Conservation (phyloP, 495 filamentous ascomycete species). For the Cairneyella variabilis region DNA sequence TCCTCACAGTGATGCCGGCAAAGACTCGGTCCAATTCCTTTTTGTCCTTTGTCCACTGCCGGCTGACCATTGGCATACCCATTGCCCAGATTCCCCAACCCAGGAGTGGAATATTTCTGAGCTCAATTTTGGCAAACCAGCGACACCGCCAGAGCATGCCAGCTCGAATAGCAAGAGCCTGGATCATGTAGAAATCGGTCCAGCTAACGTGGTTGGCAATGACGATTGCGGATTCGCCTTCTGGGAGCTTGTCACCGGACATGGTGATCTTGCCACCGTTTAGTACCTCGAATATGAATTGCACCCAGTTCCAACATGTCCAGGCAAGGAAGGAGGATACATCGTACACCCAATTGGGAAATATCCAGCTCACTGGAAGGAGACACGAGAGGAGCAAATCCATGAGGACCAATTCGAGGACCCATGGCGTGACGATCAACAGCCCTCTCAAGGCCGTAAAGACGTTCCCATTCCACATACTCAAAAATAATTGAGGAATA, state of each 20-base stretch:
- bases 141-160: slow-evolving; percentile 54
- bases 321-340: slow-evolving; percentile 45
- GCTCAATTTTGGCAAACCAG: slow-evolving; percentile 54
- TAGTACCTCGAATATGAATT: slow-evolving; percentile 43
- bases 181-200: slow-evolving; percentile 59
- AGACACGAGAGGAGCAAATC: slow-evolving; percentile 48
- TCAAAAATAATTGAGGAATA: not conserved
- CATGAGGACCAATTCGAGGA: slow-evolving; percentile 41
- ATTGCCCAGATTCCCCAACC: slow-evolving; percentile 60
- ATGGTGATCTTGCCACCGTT: slow-evolving; percentile 47
- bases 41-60: slow-evolving; percentile 51
- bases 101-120: slow-evolving; percentile 51
- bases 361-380: slow-evolving; percentile 42
- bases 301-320: slow-evolving; percentile 49
- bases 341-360: slow-evolving; percentile 44
- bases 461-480: slow-evolving; percentile 13
- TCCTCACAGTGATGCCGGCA: slow-evolving; percentile 37
- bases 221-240: slow-evolving; percentile 50
- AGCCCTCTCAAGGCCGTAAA: slow-evolving; percentile 37
- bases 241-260: slow-evolving; percentile 43
- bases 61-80: slow-evolving; percentile 55
- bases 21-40: slow-evolving; percentile 51
- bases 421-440: slow-evolving; percentile 44
- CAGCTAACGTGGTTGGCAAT: slow-evolving; percentile 54
- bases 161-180: slow-evolving; percentile 45